A percentile compares a stretch with the other conserved stretches of the same genome.
phyloP scores from a whole-genome alignment of 1,139 yeast species.

The Debaryomyces coudertii region DNA sequence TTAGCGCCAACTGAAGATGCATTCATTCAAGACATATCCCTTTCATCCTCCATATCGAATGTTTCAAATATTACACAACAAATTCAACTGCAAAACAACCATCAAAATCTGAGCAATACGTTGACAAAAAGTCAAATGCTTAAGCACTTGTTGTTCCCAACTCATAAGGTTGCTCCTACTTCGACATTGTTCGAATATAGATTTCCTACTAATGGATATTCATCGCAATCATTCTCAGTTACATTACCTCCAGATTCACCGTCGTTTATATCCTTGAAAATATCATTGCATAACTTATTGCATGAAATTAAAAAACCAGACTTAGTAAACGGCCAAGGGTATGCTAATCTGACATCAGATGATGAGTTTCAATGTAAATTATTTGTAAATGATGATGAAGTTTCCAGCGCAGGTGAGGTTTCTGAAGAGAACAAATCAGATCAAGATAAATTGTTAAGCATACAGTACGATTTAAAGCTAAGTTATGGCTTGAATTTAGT shows the following conservation, averaged over 20 bases:
- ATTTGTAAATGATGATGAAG: constrained; percentile 54
- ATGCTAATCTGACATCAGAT: constrained; percentile 28
- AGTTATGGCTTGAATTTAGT: constrained; percentile 52
- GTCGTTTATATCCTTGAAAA: constrained; percentile 48
- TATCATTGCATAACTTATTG: constrained; percentile 47
- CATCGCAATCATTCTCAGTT: constrained; percentile 45
- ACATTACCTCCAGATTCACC: constrained; percentile 48
- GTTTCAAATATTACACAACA: constrained; percentile 29
- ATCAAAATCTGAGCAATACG: constrained; percentile 20
- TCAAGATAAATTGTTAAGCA: constrained; percentile 27
- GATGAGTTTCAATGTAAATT: constrained; percentile 50
- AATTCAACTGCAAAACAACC: constrained; percentile 28
- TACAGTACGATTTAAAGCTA: constrained; percentile 53
- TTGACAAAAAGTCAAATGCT: constrained; percentile 30
- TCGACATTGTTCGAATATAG: constrained; percentile 48
- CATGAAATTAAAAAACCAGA: constrained; percentile 38
- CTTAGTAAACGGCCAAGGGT: constrained; percentile 36
- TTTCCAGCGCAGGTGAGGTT: constrained; percentile 42
- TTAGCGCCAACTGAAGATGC: constrained; percentile 30
- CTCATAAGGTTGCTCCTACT: constrained; percentile 27
- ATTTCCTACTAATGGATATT: constrained; percentile 48
- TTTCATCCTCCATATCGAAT: constrained; percentile 41
- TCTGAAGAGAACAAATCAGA: constrained; percentile 32
- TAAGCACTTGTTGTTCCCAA: constrained; percentile 39
- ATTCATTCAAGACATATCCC: constrained; percentile 39